These are phyloP conservation scores for Rhododendron griersonianum DNA, from an alignment of 148 eudicot species.

Conservation along the genomic window DNA sequence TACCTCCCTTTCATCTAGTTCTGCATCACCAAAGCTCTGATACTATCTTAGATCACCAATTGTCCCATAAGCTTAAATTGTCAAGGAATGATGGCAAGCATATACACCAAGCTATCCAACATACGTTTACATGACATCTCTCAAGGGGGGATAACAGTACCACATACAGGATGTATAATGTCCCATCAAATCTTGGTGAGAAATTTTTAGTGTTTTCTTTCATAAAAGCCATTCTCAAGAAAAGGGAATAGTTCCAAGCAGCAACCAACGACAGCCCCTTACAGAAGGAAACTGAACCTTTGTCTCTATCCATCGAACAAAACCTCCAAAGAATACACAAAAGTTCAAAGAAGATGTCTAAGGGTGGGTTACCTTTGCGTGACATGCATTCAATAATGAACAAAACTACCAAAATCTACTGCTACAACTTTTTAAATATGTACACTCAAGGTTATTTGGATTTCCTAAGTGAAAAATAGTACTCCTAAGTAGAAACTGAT, in stretches of 20 bases:
- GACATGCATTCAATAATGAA: neutral
- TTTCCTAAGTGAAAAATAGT: neutral
- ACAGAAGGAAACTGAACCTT: neutral
- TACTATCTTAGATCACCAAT: neutral
- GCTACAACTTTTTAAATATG: neutral
- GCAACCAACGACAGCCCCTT: neutral
- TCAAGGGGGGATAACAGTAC: neutral
- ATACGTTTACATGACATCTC: neutral
- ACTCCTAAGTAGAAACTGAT: neutral
- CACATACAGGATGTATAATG: neutral
- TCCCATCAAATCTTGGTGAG: neutral
- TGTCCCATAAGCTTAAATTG: neutral
- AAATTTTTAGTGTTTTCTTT: neutral
- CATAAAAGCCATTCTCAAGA: neutral
- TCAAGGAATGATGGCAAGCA: neutral
- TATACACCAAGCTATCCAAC: neutral
- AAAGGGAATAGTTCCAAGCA: neutral
- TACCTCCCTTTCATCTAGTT: neutral
- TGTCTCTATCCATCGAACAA: neutral
- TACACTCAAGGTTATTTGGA: neutral
- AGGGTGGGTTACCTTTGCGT: neutral
- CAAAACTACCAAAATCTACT: neutral
- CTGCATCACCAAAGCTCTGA: neutral
- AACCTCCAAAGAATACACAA: neutral
- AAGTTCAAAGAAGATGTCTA: neutral